Base-by-base conservation (phyloP, 2,329 filamentous ascomycete species). In the Ascochyta koolunga region DNA sequence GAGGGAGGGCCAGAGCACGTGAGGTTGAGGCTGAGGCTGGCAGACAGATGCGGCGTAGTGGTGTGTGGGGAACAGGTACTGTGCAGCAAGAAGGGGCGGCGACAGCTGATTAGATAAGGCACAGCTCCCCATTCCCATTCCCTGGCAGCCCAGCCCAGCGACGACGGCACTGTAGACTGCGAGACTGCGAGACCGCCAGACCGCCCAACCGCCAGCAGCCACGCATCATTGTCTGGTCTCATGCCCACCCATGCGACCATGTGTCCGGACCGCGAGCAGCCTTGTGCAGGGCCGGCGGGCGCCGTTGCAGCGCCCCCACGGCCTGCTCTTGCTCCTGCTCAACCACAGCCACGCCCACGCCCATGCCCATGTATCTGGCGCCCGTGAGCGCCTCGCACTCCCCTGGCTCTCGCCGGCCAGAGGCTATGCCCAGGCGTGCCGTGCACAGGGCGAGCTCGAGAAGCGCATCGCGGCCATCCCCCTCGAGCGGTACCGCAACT, bases 401-500 rank as follows among this genome's bases (percentile, higher is more conserved):
- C 48, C 60, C 22, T 15, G 9, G 13, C 43, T 11, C 4, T 11
- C 42, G 5, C 22, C 15, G 11, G 6, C 36, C 35, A 27, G 8
- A 15, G 56, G 59, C 43, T 70, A 70, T 58, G 78, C 78, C 27
- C 68, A 72, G 47, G 67, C 73, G 9, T 66, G 69, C 58, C 76
- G 76, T 56, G 60, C 73, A 16, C 74, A 74, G 54, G 71, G 80
- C n/a, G 80, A 83, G 21, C 79, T 89, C 19, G 86, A 89, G 71
- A 77, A 79, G 53, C 80, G 86, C 61, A 92, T 93, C 56, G 80
- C 86, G 15, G 86, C 84, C 5, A 93, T 93, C 49, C 90, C 90
- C 2, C 88, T 93, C 67, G 86, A 89, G 52, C 85, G 90, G 18
- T 93, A 84, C 69, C 89, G 95, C 59, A 99, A 99, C 76, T 99